Conservation (phyloP, 805 yeast genomes). For the Torulaspora gathmanii region DNA sequence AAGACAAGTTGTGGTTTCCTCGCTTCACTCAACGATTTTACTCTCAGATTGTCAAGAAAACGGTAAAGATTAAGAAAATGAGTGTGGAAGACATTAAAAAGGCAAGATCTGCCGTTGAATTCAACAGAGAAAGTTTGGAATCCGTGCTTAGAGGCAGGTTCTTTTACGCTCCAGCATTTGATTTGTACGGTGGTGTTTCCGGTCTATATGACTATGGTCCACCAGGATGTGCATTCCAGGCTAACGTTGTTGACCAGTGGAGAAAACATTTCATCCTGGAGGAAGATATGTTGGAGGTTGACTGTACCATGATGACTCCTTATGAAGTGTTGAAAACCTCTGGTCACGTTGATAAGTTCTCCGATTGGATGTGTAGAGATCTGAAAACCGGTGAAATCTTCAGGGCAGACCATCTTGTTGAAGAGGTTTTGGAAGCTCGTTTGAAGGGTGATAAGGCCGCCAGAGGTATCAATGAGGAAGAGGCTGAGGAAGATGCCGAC, state of each 20-base stretch:
- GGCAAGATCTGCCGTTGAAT: conserved; percentile 38
- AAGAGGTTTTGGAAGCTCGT: conserved; percentile 94
- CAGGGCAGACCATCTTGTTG: conserved; percentile 97
- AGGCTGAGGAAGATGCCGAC: conserved; percentile 62
- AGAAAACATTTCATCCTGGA: conserved; percentile 95
- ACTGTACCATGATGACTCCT: conserved; percentile 96
- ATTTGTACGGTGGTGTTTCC: conserved; percentile 96
- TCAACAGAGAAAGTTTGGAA: conserved; percentile 85
- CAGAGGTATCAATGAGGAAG: conserved; percentile 63
- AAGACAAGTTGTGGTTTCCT: conserved; percentile 24
- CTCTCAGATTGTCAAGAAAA: conserved; percentile 28
- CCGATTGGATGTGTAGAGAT: conserved; percentile 99
- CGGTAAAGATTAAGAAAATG: conserved; percentile 30
- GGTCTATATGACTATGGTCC: conserved; percentile 99
- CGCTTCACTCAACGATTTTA: conserved; percentile 26
- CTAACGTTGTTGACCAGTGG: conserved; percentile 92
- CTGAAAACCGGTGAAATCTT: conserved; percentile 94
- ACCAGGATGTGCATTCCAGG: conserved; percentile 98
- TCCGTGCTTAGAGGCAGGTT: conserved; percentile 90
- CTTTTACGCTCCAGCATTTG: conserved; percentile 96
- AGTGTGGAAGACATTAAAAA: conserved; percentile 33
- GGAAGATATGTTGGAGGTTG: conserved; percentile 98
- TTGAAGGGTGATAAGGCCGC: conserved; percentile 97
- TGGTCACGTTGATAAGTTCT: conserved; percentile 98
- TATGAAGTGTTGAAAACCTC: conserved; percentile 96